These are phyloP conservation scores for Plasmodium cynomolgi DNA, from an alignment of 169 alveolate species.

Conservation along the genomic window DNA sequence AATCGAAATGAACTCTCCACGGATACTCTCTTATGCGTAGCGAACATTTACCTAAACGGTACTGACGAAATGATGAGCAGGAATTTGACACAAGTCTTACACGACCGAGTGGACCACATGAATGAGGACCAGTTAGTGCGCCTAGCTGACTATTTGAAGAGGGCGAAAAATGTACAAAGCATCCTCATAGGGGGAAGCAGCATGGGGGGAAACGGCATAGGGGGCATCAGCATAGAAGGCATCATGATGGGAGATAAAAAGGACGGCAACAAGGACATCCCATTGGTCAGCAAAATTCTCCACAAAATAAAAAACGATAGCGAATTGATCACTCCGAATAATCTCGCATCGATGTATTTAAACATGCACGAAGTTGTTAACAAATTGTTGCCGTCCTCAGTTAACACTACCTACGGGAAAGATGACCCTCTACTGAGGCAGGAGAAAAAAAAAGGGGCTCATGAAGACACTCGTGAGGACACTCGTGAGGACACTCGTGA, in stretches of 20 bases:
- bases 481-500: background rate
- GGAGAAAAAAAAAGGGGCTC: background rate
- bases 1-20: slow-evolving; percentile 25
- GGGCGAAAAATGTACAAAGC: background rate
- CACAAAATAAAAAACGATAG: slow-evolving; percentile 29
- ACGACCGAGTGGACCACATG: slow-evolving; percentile 43
- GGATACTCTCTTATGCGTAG: slow-evolving; percentile 28
- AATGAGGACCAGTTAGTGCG: slow-evolving; percentile 27
- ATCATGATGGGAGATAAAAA: background rate
- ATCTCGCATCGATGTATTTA: slow-evolving; percentile 40
- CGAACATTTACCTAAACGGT: slow-evolving; percentile 34
- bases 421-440: background rate
- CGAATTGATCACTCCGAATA: slow-evolving; percentile 47
- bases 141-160: slow-evolving; percentile 41
- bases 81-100: background rate
- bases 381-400: background rate
- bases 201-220: too few relatives aligned
- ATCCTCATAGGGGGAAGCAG: background rate
- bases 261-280: background rate
- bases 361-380: slow-evolving; percentile 16
- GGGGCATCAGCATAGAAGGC: background rate
- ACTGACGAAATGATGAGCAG: slow-evolving; percentile 2
- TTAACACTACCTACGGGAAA: background rate
- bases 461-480: background rate
- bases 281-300: slow-evolving; percentile 44